Percentiles rank a stretch among this genome's conserved stretches.
These are phyloP conservation scores for Pseudozyma thailandica DNA, from an alignment of 1,284 basidiomycete genomes.

Conservation along the genomic window DNA sequence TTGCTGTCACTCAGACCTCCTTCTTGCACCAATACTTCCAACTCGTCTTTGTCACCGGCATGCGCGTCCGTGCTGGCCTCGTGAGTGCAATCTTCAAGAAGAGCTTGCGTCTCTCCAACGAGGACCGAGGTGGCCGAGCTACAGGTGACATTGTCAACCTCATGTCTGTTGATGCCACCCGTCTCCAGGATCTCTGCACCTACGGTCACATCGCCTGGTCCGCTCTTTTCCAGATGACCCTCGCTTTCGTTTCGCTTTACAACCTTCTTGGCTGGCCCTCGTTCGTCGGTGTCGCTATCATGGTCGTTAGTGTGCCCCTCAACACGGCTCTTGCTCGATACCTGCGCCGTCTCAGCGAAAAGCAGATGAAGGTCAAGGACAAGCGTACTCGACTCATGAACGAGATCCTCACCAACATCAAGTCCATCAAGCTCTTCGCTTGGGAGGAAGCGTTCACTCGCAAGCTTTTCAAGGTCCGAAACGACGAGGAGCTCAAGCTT, in stretches of 20 bases:
- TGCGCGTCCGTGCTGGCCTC: slow-evolving; percentile 83
- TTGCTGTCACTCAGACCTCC: slow-evolving; percentile 78
- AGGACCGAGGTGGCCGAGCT: slow-evolving; percentile 82
- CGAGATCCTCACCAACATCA: slow-evolving; percentile 65
- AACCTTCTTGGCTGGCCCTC: slow-evolving; percentile 81
- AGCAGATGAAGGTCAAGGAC: slow-evolving; percentile 90
- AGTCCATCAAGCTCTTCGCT: slow-evolving; percentile 65
- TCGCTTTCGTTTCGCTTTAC: slow-evolving; percentile 75
- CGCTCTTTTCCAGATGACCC: slow-evolving; percentile 71
- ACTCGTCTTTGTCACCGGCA: slow-evolving; percentile 69
- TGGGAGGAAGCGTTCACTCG: slow-evolving; percentile 70
- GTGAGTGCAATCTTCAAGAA: slow-evolving; percentile 85
- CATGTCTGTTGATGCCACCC: slow-evolving; percentile 88
- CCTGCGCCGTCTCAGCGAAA: slow-evolving; percentile 78
- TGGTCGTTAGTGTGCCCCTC: slow-evolving; percentile 75
- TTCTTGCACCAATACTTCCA: slow-evolving; percentile 85
- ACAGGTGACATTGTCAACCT: slow-evolving; percentile 88
- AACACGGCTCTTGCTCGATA: slow-evolving; percentile 80
- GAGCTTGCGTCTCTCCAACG: slow-evolving; percentile 74
- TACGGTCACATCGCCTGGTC: slow-evolving; percentile 82
- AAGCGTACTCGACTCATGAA: slow-evolving; percentile 69
- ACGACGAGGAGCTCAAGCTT: slow-evolving; percentile 78
- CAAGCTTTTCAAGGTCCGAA: slow-evolving; percentile 78
- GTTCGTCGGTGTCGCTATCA: slow-evolving; percentile 82
- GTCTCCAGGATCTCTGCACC: slow-evolving; percentile 87